Conservation (phyloP, 2,329 filamentous ascomycete genomes). For the Talaromyces sp. region DNA sequence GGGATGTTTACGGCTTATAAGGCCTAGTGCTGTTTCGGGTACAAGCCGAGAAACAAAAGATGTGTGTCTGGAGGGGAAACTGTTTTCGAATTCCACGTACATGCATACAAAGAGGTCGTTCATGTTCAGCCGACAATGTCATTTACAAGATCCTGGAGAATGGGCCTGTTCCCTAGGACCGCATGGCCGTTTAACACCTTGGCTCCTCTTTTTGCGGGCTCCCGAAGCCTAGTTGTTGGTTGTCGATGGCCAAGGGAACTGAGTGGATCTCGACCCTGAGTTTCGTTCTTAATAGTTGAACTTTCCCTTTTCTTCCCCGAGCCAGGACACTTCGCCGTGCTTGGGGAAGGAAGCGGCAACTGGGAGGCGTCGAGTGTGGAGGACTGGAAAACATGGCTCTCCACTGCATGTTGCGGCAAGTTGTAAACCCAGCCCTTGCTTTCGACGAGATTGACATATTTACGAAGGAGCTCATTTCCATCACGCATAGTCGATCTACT, state of each 20-base stretch:
- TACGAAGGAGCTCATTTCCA: slow-evolving; percentile 72
- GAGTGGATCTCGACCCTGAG: slow-evolving; percentile 29
- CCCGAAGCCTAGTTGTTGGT: slow-evolving; percentile 42
- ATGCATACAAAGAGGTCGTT: not conserved
- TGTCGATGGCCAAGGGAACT: slow-evolving; percentile 36
- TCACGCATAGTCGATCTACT: slow-evolving; percentile 73
- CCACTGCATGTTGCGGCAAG: slow-evolving; percentile 64
- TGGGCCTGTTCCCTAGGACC: slow-evolving; percentile 66
- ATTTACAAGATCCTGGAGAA: slow-evolving; percentile 78
- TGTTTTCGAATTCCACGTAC: no score
- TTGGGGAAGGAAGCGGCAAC: slow-evolving; percentile 26
- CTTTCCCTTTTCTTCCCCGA: slow-evolving; percentile 30
- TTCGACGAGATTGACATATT: slow-evolving; percentile 78
- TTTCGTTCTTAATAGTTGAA: slow-evolving; percentile 24
- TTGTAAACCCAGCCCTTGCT: slow-evolving; percentile 78
- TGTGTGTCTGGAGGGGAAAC: no score
- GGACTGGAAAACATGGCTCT: slow-evolving; percentile 68
- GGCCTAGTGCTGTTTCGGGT: no score
- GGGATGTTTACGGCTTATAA: no score
- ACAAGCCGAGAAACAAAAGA: no score
- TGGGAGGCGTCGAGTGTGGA: slow-evolving; percentile 24
- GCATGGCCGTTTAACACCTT: slow-evolving; percentile 53
- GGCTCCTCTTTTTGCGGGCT: slow-evolving; percentile 63
- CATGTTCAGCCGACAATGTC: slow-evolving; percentile 52
- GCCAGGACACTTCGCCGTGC: not conserved